Evolutionary conservation across 192 early-diverging fungal species (phyloP).

Genomic region (Backusella circina): DNA sequence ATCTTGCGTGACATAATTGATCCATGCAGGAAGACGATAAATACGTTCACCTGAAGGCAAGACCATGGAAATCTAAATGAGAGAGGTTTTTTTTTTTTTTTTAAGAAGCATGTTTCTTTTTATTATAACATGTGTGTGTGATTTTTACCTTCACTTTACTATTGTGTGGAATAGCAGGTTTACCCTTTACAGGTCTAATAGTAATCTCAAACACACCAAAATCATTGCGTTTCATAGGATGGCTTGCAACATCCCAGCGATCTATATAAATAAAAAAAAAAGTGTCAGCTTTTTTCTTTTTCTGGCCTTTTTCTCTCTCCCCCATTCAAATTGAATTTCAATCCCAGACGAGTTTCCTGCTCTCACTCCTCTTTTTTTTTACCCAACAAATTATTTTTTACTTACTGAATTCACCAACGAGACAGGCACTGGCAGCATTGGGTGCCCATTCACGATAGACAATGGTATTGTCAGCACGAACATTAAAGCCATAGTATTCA

Average conservation of each 20-base stretch:
- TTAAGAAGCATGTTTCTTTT: background rate
- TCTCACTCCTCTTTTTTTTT: background rate
- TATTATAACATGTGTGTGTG: no score
- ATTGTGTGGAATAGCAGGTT: slow-evolving; percentile 75
- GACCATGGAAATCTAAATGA: slow-evolving; percentile 65
- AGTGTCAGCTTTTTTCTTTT: background rate
- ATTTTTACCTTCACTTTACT: slow-evolving; percentile 79
- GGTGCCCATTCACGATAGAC: slow-evolving; percentile 97
- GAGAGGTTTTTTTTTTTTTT: background rate
- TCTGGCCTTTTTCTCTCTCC: background rate
- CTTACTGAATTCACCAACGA: slow-evolving; percentile 94
- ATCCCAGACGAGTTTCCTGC: background rate
- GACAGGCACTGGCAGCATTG: slow-evolving; percentile 65
- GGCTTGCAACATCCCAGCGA: slow-evolving; percentile 73
- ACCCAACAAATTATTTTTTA: background rate
- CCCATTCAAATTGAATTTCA: background rate
- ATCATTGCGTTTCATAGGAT: slow-evolving; percentile 75
- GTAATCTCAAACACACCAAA: slow-evolving; percentile 83
- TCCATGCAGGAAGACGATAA: slow-evolving; percentile 90
- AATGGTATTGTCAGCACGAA: slow-evolving; percentile 57
- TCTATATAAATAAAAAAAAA: no score
- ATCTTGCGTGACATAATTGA: slow-evolving; percentile 82
- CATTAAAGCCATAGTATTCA: slow-evolving; percentile 78
- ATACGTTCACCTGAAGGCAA: slow-evolving; percentile 67
- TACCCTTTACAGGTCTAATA: slow-evolving; percentile 63